Evolutionary conservation across 305 asterid species (phyloP), one percentile per base, ranked within the genome.

Genomic region (Stenogyne calaminthoides): DNA sequence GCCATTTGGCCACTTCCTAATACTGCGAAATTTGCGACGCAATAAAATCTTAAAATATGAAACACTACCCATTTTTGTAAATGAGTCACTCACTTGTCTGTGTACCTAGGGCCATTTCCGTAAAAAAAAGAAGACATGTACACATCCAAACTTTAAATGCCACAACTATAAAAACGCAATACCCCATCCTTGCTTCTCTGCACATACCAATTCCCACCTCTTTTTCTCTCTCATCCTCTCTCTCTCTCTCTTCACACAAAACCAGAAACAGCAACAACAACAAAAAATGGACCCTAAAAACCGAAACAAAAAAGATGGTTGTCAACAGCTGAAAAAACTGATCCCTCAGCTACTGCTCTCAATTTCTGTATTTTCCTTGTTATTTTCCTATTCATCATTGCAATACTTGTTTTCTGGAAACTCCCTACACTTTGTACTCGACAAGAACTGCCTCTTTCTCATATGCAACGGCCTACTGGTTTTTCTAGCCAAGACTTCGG

Each of bases 391-490:
- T 78, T 76, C 80, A 1, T 67, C 78, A 3, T 69, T 77, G 25
- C 77, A 51, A 66, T 74, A 69, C 67, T 76, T 71, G 69, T 54
- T 78, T 8, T 75, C 81, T 0, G 29, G 69, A 34, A 64, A 72
- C 27, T 79, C 79, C 0, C 39, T 74, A 40, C 84, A 80, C 12
- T 55, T 76, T 51, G 10, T 49, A 0, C 52, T 81, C 39, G 84
- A 80, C 79, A 90, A 88, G 64, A 80, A 80, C 32, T 86, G 75
- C 78, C 79, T 86, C 16, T 90, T 90, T 63, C 81, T 90, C 12
- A 56, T 90, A 10, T 84, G 84, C 82, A 90, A 86, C 71, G 94
- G 87, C 12, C 85, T 90, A 66, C 20, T 90, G 6, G 83, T 84
- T 0, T 80, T 86, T 61, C 64, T 90, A 1, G 86, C 82, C 0